Base-by-base conservation (phyloP, 371 early-diverging fungal genomes). In the Mucor piriformis region DNA sequence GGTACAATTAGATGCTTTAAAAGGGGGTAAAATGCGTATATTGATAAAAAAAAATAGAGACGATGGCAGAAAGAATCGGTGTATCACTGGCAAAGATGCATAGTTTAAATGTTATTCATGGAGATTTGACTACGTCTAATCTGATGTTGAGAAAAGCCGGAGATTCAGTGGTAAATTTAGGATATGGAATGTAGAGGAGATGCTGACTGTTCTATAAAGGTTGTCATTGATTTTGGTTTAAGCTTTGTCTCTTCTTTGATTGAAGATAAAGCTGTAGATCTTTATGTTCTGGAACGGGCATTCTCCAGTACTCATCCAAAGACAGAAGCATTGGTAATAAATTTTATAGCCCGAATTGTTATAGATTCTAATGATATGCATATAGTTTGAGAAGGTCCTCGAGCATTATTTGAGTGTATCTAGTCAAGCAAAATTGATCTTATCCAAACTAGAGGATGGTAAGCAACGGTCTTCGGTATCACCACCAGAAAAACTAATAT, bases 251-350 rank as follows among this genome's bases (percentile, higher is more conserved):
- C 96, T 11, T 66, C 68, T 3, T 79, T 95, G 66, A 72, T 77
- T n/a, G 99, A 99, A 71, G 99, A 99, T 76, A 98, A 98, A 76
- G 99, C 97, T 16, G 99, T 99, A 1, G 99, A 99, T 83, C 81
- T 99, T 29, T 99, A 99, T 78, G 97, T 99, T 5, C 89, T 99
- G 32, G 99, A 99, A 74, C 87, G 95, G 33, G 94, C 99, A 1
- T 87, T 99, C 63, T 61, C 79, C 6, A 95, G 97, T 72, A 93
- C 95, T 7, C 96, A 98, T 73, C 95, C 91, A 2, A 79, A 90
- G 25, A 84, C 92, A 6, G 88, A 90, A 58, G 54, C 66, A 34
- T 59, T 92, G 84, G 92, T 93, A 83, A 63, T 65, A 15, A 34
- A 7, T 12, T 29, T 16, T 27, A n/a, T 40, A 23, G 8, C 34